These are phyloP conservation scores for Sanghuangporus weigelae DNA, from an alignment of 1,284 basidiomycete species.

Conservation along the genomic window DNA sequence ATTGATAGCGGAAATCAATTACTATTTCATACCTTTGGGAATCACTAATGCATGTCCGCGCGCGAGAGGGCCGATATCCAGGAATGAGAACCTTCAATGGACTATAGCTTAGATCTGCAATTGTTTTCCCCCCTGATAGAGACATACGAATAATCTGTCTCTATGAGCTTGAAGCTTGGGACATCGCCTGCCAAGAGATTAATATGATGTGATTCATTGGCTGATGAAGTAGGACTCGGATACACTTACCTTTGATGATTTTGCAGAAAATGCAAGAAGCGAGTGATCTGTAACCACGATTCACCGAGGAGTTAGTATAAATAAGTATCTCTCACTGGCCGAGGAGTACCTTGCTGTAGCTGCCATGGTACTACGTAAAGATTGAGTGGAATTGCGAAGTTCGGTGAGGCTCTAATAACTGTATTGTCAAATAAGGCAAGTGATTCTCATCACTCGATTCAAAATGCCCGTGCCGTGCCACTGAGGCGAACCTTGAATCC, in stretches of 20 bases:
- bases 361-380: background rate
- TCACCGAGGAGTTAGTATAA: background rate
- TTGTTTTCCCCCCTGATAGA: background rate
- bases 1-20: conserved; percentile 17
- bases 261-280: conserved; percentile 83
- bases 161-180: conserved; percentile 79
- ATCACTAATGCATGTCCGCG: conserved; percentile 85
- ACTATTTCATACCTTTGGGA: conserved; percentile 70
- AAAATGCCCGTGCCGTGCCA: conserved; percentile 10
- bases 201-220: background rate
- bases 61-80: conserved; percentile 86
- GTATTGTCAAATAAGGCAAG: background rate
- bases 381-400: background rate
- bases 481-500: background rate
- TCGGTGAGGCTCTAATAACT: background rate
- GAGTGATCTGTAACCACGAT: conserved; percentile 34
- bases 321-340: background rate
- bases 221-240: background rate
- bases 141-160: conserved; percentile 67
- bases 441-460: background rate
- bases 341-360: conserved; percentile 1
- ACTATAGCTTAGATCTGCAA: background rate
- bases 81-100: conserved; percentile 61
- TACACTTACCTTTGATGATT: conserved; percentile 72
- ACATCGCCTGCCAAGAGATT: conserved; percentile 48